Base-by-base conservation (phyloP, 768 basidiomycete species). In the Pseudohyphozyma bogoriensis region DNA sequence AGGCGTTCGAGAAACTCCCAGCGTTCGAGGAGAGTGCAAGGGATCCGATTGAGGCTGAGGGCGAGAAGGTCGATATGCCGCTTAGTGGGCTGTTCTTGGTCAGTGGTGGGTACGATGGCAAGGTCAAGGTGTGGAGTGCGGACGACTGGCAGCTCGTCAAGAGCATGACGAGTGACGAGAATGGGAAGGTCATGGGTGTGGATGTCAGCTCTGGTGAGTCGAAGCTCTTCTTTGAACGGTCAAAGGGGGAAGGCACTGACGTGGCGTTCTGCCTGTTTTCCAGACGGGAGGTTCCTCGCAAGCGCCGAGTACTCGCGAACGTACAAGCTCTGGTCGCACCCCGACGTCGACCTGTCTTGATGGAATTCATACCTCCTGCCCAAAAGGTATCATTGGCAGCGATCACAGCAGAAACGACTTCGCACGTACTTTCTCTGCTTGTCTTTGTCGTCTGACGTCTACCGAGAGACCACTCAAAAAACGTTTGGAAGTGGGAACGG, bases 151-250 rank as follows among this genome's bases (percentile, higher is more conserved):
- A 89, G 69, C 76, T 92, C 46, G 79, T 95, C 54, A 81, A 85
- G 63, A 86, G 86, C 46, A 78, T 99, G 59, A 83, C 89, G 54
- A 92, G 90, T 26, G 93, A 97, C 71, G 85, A 86, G 31, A 68
- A 71, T 22, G 90, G 92, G n/a, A 97, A 96, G 74, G 92, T 96
- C 62, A 99, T 97, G 95, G 89, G 87, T 10, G 91, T 96, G 13
- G 95, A 99, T 72, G 79, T 97, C 26, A 83, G 85, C 31, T 79
- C 79, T 56, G 89, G 70, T 71, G 56, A 55, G 67, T 65, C 33
- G 32, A 4, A n/a, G n/a, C n/a, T n/a, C 33, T n/a, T 46, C 44
- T 46, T 39, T 28, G 18, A 11, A 24, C 24, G n/a, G n/a, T n/a
- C n/a, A n/a, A n/a, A n/a, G n/a, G n/a, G n/a, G n/a, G n/a, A 13